phyloP scores from a whole-genome alignment of 805 yeast genomes.

The Metschnikowia colocasiae region DNA sequence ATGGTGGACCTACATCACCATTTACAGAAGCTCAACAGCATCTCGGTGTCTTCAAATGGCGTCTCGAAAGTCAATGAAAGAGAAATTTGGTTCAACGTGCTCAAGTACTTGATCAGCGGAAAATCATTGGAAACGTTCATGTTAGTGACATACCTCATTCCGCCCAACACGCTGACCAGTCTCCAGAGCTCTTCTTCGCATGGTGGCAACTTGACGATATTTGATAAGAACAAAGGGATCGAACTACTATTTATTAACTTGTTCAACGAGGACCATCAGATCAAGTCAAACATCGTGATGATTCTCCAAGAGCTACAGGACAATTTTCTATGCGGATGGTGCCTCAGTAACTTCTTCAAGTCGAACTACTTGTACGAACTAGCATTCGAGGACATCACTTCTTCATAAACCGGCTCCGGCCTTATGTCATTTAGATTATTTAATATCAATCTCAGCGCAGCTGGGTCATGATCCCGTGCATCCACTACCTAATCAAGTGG shows the following conservation, averaged over 20 bases:
- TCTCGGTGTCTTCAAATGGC: constrained; percentile 7
- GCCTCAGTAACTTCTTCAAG: constrained; percentile 34
- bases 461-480: not conserved
- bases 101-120: constrained; percentile 41
- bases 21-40: constrained; percentile 33
- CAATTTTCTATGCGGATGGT: constrained; percentile 44
- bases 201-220: constrained; percentile 39
- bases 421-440: not conserved
- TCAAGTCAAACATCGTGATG: constrained; percentile 39
- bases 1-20: constrained; percentile 44
- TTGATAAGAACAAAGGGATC: constrained; percentile 44
- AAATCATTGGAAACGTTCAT: constrained; percentile 38
- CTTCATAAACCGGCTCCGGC: not conserved
- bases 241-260: constrained; percentile 39
- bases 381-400: constrained; percentile 35
- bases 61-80: constrained; percentile 24
- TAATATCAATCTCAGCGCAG: not conserved
- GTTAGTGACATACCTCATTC: constrained; percentile 38
- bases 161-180: constrained; percentile 38
- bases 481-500: not conserved
- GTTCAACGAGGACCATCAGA: constrained; percentile 39
- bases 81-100: constrained; percentile 41
- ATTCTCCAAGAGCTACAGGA: constrained; percentile 43
- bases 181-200: constrained; percentile 35
- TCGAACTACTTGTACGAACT: constrained; percentile 38